Conservation (phyloP, 2,329 filamentous ascomycete species). For the Teratosphaeria viscida region DNA sequence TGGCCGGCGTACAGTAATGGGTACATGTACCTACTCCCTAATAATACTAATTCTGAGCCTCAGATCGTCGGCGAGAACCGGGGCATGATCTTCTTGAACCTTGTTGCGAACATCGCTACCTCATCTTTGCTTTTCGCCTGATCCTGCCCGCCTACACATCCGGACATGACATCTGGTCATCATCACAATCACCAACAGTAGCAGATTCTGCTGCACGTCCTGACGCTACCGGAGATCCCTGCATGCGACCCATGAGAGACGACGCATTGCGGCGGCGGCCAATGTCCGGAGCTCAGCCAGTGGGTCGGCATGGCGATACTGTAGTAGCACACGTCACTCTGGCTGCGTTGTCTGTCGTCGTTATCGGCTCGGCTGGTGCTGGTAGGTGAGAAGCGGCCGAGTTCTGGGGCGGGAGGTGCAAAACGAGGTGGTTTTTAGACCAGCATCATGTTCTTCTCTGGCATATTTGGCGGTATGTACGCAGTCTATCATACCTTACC, state of each 20-base stretch:
- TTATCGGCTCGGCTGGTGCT: background rate
- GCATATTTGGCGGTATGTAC: background rate
- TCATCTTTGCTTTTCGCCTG: background rate
- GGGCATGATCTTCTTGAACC: background rate
- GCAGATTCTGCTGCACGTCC: background rate
- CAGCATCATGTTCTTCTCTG: background rate
- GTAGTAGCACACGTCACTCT: background rate
- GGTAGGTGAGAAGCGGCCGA: background rate
- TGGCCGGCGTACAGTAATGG: too few relatives aligned
- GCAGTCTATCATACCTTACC: background rate
- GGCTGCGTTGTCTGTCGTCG: background rate
- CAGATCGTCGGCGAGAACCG: background rate
- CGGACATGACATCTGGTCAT: background rate
- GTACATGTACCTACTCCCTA: too few relatives aligned
- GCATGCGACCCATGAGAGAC: background rate
- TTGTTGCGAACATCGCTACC: background rate
- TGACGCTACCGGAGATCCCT: background rate
- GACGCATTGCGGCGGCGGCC: background rate
- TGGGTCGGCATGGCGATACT: background rate
- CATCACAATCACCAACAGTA: background rate
- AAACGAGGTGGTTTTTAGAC: background rate
- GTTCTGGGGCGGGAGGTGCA: background rate
- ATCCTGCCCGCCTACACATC: background rate
- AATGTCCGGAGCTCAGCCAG: background rate
- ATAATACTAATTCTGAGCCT: background rate